phyloP scores from a whole-genome alignment of 208 protist species.

The Trypanosoma congolense region DNA sequence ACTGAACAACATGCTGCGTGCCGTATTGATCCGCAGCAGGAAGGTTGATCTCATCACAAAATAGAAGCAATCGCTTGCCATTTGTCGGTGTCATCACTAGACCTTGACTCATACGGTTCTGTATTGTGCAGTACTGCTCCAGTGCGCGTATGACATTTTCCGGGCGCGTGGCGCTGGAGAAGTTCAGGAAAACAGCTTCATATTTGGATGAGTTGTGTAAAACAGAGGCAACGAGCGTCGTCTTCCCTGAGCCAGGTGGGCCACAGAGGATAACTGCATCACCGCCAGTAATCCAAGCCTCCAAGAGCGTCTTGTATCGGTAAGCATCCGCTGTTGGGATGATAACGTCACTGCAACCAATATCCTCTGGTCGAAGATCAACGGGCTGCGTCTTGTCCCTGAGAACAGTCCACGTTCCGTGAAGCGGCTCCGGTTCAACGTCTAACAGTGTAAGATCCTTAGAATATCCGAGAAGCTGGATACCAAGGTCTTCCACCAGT shows the following conservation, averaged over 20 bases:
- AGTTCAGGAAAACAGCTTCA: slow-evolving; percentile 97
- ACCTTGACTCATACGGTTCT: slow-evolving; percentile 81
- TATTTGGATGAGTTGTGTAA: slow-evolving; percentile 90
- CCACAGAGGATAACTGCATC: slow-evolving; percentile 96
- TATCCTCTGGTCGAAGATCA: slow-evolving; percentile 88
- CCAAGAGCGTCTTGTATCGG: slow-evolving; percentile 94
- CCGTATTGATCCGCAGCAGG: slow-evolving; percentile 96
- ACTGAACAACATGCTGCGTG: slow-evolving; percentile 97
- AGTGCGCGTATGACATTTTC: slow-evolving; percentile 96
- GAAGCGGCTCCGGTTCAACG: slow-evolving; percentile 73
- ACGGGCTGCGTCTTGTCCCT: slow-evolving; percentile 71
- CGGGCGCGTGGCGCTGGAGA: slow-evolving; percentile 95
- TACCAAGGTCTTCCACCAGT: slow-evolving; percentile 51
- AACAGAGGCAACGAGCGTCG: slow-evolving; percentile 95
- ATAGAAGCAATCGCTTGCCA: slow-evolving; percentile 95
- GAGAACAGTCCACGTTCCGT: slow-evolving; percentile 76
- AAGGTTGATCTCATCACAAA: slow-evolving; percentile 99
- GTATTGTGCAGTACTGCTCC: slow-evolving; percentile 95
- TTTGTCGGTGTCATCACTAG: slow-evolving; percentile 86
- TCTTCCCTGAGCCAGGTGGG: slow-evolving; percentile 98
- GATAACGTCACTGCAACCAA: slow-evolving; percentile 92
- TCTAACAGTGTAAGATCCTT: slow-evolving; percentile 64
- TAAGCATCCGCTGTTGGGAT: slow-evolving; percentile 98
- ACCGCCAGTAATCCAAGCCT: slow-evolving; percentile 93
- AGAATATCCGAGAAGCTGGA: slow-evolving; percentile 29